Percentiles rank a stretch among this genome's conserved stretches.
phyloP scores from a whole-genome alignment of 495 filamentous ascomycete species.

The Neurospora sp. region DNA sequence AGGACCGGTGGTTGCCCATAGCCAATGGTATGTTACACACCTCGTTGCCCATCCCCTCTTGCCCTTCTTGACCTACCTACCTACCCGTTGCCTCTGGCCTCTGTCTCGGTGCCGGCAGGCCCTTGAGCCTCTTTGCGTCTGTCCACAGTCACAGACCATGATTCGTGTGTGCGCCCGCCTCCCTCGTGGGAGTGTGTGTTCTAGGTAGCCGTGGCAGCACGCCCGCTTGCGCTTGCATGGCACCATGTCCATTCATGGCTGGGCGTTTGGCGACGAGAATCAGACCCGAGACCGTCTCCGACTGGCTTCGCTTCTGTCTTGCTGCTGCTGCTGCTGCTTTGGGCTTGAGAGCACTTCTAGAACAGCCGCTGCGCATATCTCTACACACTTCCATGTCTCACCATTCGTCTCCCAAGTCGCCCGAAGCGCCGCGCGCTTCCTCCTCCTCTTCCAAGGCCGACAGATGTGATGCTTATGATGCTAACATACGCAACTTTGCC shows the following conservation, averaged over 20 bases:
- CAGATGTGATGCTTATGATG: conserved; percentile 49
- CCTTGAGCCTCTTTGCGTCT: neutral
- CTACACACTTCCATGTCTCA: conserved; percentile 37
- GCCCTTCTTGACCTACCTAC: conserved; percentile 1
- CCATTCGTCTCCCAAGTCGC: conserved; percentile 39
- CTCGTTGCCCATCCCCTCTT: conserved; percentile 29
- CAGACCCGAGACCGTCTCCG: conserved; percentile 18
- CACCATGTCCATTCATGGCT: conserved; percentile 2
- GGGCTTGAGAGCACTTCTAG: neutral
- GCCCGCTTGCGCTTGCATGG: conserved; percentile 23
- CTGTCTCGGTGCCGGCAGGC: conserved; percentile 14
- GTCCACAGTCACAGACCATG: conserved; percentile 14
- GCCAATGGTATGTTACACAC: conserved; percentile 80
- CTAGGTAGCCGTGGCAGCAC: conserved; percentile 12
- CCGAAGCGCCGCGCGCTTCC: conserved; percentile 29
- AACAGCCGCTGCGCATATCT: conserved; percentile 20
- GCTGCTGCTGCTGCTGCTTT: conserved; percentile 27
- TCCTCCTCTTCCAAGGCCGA: conserved; percentile 33
- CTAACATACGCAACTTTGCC: conserved; percentile 83
- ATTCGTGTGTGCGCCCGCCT: conserved; percentile 27
- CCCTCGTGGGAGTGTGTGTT: conserved; percentile 2
- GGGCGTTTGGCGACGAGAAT: neutral
- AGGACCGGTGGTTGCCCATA: conserved; percentile 99
- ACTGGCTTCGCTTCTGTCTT: conserved; percentile 32
- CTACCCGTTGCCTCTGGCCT: conserved; percentile 19